phyloP scores from a whole-genome alignment of 805 yeast species.

The Clavispora phyllophila region DNA sequence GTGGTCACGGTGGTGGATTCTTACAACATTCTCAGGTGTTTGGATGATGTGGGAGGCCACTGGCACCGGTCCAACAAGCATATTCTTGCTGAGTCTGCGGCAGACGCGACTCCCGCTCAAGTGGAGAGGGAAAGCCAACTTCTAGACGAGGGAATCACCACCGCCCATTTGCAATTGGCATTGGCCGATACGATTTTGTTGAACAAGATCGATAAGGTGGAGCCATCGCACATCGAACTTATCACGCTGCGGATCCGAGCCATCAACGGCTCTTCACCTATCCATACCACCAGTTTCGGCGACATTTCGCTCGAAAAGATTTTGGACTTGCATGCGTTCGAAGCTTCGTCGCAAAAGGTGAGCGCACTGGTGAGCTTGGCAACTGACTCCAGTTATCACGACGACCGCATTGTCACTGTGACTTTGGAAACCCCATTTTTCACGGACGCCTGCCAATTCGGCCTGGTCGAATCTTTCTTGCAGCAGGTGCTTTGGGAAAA shows the following conservation, averaged over 20 bases:
- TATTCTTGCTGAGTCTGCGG: constrained; percentile 16
- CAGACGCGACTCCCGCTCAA: constrained; percentile 18
- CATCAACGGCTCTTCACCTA: constrained; percentile 68
- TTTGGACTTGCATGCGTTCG: constrained; percentile 78
- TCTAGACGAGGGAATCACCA: constrained; percentile 48
- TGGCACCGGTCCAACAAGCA: constrained; percentile 48
- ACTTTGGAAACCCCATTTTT: constrained; percentile 43
- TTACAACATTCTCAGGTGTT: constrained; percentile 56
- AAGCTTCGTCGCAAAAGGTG: constrained; percentile 22
- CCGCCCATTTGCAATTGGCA: constrained; percentile 88
- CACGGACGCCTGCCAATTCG: constrained; percentile 30
- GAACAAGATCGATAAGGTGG: constrained; percentile 66
- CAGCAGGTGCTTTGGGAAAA: constrained; percentile 77
- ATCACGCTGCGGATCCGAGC: constrained; percentile 38
- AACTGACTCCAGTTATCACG: constrained; percentile 26
- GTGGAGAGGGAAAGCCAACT: constrained; percentile 31
- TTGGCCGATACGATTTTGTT: constrained; percentile 78
- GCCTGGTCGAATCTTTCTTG: constrained; percentile 53
- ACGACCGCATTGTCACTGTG: constrained; percentile 33
- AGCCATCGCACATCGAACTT: constrained; percentile 17
- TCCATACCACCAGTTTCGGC: constrained; percentile 68
- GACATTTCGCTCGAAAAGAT: constrained; percentile 61
- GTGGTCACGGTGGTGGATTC: constrained; percentile 84
- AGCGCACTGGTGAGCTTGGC: constrained; percentile 11
- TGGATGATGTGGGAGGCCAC: constrained; percentile 71